Base-by-base conservation (phyloP, 2,329 filamentous ascomycete genomes). In the Stachybotrys chlorohalonatus region DNA sequence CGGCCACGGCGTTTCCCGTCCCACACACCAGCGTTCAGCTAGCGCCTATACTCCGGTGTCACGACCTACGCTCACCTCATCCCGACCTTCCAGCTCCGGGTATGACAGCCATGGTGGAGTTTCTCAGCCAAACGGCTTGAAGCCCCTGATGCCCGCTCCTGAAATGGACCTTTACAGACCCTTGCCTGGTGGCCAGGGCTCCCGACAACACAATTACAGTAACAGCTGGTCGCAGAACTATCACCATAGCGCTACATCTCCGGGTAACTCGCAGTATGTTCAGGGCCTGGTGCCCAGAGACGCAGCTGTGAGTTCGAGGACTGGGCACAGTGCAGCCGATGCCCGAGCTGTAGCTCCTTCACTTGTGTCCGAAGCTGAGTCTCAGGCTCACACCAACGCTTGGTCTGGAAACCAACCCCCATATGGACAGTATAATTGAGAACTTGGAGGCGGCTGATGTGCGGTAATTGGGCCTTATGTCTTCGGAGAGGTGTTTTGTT, bases 1-100 rank as follows among this genome's bases (percentile, higher is more conserved):
- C 6, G 36, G 9, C 9, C 36, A 42, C 13, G 13, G 36, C 36
- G 36, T 42, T 15, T 32, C 42, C 16, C 62, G 60, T n/a, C 58
- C 56, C 17, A 55, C 55, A 48, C 64, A 64, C 50, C 59, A 62
- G 53, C 57, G 62, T 17, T 64, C 61, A 30, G 56, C 59, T 17
- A 65, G 62, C 42, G 60, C 60, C 5, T 62, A 57, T 47, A 57
- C 57, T 2, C 56, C 57, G 7, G 52, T 54, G 16, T 59, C 50
- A 31, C 59, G 58, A 13, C 47, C 53, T 42, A 47, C 47, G 15
- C 52, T 52, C 5, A 49, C 56, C 3, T 51, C 52, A 8, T 48
- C 56, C n/a, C 58, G 62, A 3, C 57, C 60, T 11, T 57, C 57
- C n/a, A 63, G 59, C 47, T 62, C 59, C 6, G 59, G 62, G 11